Evolutionary conservation across 345 rosid species (phyloP), one percentile per base, ranked within the genome.

Genomic region (Eutrema japonicum): DNA sequence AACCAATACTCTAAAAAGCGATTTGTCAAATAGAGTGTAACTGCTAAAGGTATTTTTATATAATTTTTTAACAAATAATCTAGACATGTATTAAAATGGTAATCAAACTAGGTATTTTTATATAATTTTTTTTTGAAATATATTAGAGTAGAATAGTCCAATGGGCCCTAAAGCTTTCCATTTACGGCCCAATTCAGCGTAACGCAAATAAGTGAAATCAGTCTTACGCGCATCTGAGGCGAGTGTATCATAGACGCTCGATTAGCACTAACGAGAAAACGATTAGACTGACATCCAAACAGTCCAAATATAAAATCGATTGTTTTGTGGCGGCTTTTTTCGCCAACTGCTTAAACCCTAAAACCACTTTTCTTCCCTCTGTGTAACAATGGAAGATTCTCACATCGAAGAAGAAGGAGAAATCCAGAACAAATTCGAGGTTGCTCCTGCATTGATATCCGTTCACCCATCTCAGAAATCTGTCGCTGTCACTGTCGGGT

Each of bases 381-480:
- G 51, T 38, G 59, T 48, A 46, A 76, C 80, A 64, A 88, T 84
- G 89, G 84, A 80, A 43, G 85, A 74, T 51, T 7, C 83, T 73
- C 84, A 78, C 10, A 74, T 77, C 33, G 93, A 88, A 73, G 90
- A 88, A 73, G 90, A 83, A 65, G 84, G 71, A 49, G 93, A 86
- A 57, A 74, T 8, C 72, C 82, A 76, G 50, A 83, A 57, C 74
- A 87, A 86, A 32, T 50, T 76, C 12, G 96, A 90, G 75, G 92
- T 85, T 42, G 91, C 98, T 70, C 97, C 96, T 8, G 96, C 99
- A 37, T 80, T 92, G 16, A 76, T 92, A 27, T 65, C 91, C 4
- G 83, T 86, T 37, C 94, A 95, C 61, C 97, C 96, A 8, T 46
- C 72, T 67, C 98, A 87, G 70, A 75, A 79, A 51, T 88, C 94